Evolutionary conservation across 306 rosid species (phyloP), one percentile per base, ranked within the genome.

Genomic region (Pterocarpus macrocarpus): DNA sequence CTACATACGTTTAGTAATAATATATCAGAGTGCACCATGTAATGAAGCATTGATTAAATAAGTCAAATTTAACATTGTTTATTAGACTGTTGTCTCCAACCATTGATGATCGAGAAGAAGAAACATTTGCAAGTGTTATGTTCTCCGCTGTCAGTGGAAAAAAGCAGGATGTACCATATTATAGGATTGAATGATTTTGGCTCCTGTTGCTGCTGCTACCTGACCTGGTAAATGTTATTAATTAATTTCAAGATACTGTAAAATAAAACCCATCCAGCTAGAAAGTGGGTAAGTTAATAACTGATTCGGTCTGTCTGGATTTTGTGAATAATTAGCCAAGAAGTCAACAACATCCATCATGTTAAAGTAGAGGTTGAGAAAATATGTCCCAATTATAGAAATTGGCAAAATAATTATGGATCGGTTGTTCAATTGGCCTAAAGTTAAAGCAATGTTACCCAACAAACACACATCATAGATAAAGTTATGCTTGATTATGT

Each of bases 281-380:
- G 7, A 39, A 39, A 39, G 28, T 22, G 28, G 28, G 1, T 22
- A 22, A 22, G 28, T 22, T 22, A 22, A 22, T 16, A 39, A 15
- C 2, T 6, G 2, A 76, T 68, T 34, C 69, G 17, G 62, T 63
- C 2, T 59, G 65, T 59, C 16, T 16, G 79, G 28, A 84, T 68
- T 35, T 44, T 7, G 38, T 32, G 83, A 77, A 73, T 71, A 10
- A 64, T 69, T 9, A 35, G 64, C 64, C 62, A 71, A 73, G 39
- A 77, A 85, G 87, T 86, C 86, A 83, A 85, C 80, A 80, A 81
- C 49, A 77, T 65, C 22, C 74, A 90, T 88, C 57, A 77, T 64
- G 17, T 52, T 78, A 67, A 16, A 73, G 82, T 30, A 15, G 44
- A 63, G 80, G 55, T 82, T 41, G 50, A 76, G 88, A 87, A 83